Evolutionary conservation across 192 early-diverging fungal genomes (phyloP).

Genomic region (Coemansia aciculifera): DNA sequence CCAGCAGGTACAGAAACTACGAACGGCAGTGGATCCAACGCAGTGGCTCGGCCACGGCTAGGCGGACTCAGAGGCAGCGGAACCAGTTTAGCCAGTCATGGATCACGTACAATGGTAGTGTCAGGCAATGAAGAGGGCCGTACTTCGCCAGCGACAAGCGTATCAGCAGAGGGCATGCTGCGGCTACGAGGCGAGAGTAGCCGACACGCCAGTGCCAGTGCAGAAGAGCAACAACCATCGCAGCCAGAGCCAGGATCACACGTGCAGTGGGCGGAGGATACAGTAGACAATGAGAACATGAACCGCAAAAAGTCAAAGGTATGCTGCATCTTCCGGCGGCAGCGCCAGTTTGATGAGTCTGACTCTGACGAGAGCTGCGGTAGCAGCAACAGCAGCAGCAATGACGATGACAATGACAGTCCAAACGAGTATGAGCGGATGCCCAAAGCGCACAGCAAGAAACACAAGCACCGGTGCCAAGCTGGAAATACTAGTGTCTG

Average conservation of each 20-base stretch:
- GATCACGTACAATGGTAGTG: conserved; percentile 35
- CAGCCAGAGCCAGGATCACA: neutral
- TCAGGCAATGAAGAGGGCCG: neutral
- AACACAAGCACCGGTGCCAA: conserved; percentile 8
- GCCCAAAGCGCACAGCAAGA: conserved; percentile 19
- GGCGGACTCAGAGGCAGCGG: conserved; percentile 9
- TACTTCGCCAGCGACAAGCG: neutral
- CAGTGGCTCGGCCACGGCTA: neutral
- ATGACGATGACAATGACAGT: conserved; percentile 17
- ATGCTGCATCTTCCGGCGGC: conserved; percentile 54
- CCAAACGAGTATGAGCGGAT: conserved; percentile 57
- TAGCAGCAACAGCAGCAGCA: conserved; percentile 12
- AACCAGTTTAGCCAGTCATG: conserved; percentile 25
- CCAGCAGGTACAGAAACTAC: neutral
- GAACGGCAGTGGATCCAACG: neutral
- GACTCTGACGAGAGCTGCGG: conserved; percentile 42
- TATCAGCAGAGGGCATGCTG: conserved; percentile 13
- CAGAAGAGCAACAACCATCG: neutral
- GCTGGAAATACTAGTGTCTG: neutral
- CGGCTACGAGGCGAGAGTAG: conserved; percentile 22
- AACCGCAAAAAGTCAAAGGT: conserved; percentile 54
- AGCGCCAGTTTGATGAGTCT: conserved; percentile 52
- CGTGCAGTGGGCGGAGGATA: conserved; percentile 50
- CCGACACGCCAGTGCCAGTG: neutral
- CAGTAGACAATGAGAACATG: conserved; percentile 56